phyloP scores from a whole-genome alignment of 176 grass and related monocot genomes.

The Ampelocalamus luodianensis region DNA sequence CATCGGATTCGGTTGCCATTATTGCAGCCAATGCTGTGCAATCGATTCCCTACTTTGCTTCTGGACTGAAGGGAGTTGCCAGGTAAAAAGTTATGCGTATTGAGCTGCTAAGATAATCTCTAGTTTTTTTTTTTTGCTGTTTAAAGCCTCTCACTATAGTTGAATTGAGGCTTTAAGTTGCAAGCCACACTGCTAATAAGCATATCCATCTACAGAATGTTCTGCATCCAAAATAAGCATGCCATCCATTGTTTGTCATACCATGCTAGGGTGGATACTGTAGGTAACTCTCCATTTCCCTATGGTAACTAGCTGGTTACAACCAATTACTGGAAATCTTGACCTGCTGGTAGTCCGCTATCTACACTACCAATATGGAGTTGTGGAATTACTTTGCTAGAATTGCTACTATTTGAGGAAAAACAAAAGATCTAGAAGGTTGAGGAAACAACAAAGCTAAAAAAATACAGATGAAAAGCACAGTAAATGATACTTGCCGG shows the following conservation, averaged over 20 bases:
- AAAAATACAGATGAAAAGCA: not conserved
- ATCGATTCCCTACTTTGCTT: conserved; percentile 90
- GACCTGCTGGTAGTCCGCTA: not conserved
- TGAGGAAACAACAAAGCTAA: not conserved
- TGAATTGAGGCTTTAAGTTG: conserved; percentile 21
- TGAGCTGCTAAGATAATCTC: conserved; percentile 25
- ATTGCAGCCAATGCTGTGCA: conserved; percentile 98
- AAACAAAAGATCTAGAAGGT: not conserved
- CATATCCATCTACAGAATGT: not conserved
- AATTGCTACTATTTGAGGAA: not conserved
- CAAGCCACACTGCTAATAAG: not conserved
- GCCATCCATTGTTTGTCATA: not conserved
- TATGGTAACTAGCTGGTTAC: not conserved
- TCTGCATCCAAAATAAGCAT: conserved; percentile 13
- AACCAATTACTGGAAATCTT: not conserved
- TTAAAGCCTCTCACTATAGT: conserved; percentile 1
- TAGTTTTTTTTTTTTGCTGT: not conserved
- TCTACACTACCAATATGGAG: not conserved
- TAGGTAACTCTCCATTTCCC: conserved; percentile 2
- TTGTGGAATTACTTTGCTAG: not conserved
- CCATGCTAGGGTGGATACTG: not conserved
- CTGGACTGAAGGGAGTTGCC: conserved; percentile 97
- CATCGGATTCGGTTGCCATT: conserved; percentile 97
- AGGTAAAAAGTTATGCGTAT: conserved; percentile 55
- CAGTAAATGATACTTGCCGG: not conserved